Percentiles rank a stretch among this genome's conserved stretches.
Conservation (phyloP, 441 rosid genomes). For the Flueggea neowawraea region DNA sequence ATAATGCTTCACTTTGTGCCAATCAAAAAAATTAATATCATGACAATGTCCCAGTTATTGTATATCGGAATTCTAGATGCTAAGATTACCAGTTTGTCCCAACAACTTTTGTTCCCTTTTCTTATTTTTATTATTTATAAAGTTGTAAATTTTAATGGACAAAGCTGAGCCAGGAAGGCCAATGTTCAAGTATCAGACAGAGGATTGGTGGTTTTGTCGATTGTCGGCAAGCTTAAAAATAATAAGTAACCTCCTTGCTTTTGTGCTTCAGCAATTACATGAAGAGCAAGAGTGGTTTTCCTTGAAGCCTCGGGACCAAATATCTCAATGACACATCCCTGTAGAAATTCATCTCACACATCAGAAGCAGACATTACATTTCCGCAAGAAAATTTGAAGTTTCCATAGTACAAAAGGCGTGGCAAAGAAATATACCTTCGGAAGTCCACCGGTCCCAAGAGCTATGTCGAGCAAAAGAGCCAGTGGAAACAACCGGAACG, state of each 20-base stretch:
- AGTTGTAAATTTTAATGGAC: no score
- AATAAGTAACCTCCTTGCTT: slow-evolving; percentile 78
- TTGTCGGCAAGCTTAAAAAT: not conserved
- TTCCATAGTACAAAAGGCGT: no score
- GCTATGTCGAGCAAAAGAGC: slow-evolving; percentile 87
- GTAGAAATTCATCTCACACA: slow-evolving; percentile 16
- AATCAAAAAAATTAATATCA: no score
- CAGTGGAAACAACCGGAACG: slow-evolving; percentile 81
- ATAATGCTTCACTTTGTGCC: not conserved
- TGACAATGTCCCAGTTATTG: no score
- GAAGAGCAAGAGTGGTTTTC: slow-evolving; percentile 93
- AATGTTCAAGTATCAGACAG: not conserved
- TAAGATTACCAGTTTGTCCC: no score
- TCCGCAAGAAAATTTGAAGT: no score
- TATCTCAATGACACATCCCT: slow-evolving; percentile 99
- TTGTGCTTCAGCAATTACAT: slow-evolving; percentile 96
- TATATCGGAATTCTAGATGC: no score
- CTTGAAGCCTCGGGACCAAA: slow-evolving; percentile 99
- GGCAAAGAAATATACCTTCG: slow-evolving; percentile 55
- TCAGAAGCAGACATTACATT: slow-evolving; percentile 16
- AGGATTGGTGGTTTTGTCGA: no score
- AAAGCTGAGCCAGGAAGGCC: no score
- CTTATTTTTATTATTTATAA: no score
- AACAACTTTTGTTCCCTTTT: no score
- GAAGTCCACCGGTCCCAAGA: slow-evolving; percentile 88